Base-by-base conservation (phyloP, 2,329 filamentous ascomycete genomes). In the Lanzia echinophila region DNA sequence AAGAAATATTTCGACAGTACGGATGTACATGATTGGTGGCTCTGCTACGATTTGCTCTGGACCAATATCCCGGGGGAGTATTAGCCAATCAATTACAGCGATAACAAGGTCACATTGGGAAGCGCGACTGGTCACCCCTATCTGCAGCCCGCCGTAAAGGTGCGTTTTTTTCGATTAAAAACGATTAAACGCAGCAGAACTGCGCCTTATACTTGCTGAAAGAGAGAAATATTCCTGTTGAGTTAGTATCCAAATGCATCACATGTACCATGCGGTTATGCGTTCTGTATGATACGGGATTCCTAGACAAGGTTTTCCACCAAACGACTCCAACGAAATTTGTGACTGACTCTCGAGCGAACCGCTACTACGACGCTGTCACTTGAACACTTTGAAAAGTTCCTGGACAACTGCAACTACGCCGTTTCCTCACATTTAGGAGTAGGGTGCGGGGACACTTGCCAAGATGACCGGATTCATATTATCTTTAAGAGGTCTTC, bases 1-100 rank as follows among this genome's bases (percentile, higher is more conserved):
- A 75, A 48, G 50, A 75, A 72, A 1, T n/a, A n/a, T n/a, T n/a
- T n/a, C n/a, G 68, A 71, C 11, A 68, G 56, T 3, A 66, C 49
- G 47, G 69, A 70, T n/a, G n/a, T n/a, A n/a, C n/a, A n/a, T n/a
- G n/a, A 34, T 13, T 34, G 32, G 32, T 34, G 32, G 32, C 32
- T 7, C 32, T 13, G 32, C 13, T 7, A 34, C 7, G 32, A 34
- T 7, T 13, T 34, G 13, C 32, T 34, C n/a, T n/a, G n/a, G n/a
- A n/a, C n/a, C n/a, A n/a, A n/a, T n/a, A n/a, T n/a, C 33, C 33
- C 33, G 15, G 33, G 11, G 15, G 33, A 36, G 33, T 5, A 15
- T 10, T 36, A 36, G 15, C 33, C 33, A 36, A 36, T 36, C 11
- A 36, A 15, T 11, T 11, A 41, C 12, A 19, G 17, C 13, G 38